Conservation (phyloP, 2,329 filamentous ascomycete genomes). For the Intubia oerlemansii region DNA sequence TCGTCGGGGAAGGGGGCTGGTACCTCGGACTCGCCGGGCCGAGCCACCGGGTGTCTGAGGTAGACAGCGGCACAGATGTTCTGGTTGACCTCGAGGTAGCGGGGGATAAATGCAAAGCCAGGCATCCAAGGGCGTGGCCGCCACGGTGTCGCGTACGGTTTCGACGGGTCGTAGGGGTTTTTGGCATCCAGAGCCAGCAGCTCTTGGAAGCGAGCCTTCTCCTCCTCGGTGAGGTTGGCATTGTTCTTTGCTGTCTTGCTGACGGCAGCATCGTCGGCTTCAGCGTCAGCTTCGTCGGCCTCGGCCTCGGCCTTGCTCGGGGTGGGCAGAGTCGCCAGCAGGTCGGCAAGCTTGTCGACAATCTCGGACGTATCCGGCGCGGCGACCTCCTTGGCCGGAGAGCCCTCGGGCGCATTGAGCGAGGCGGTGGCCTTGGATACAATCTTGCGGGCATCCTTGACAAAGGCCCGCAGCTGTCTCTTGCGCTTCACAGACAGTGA, state of each 20-base stretch:
- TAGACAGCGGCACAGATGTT: slow-evolving; percentile 93
- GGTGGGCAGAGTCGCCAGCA: slow-evolving; percentile 16
- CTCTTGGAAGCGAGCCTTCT: slow-evolving; percentile 28
- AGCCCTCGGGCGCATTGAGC: background rate
- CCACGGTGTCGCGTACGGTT: slow-evolving; percentile 89
- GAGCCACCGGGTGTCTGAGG: slow-evolving; percentile 76
- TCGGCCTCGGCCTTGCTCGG: slow-evolving; percentile 5
- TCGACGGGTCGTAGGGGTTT: slow-evolving; percentile 54
- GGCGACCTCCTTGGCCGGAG: slow-evolving; percentile 13
- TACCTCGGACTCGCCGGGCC: slow-evolving; percentile 59
- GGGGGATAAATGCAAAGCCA: slow-evolving; percentile 83
- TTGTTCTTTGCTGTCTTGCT: slow-evolving; percentile 1
- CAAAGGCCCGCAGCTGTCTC: slow-evolving; percentile 52
- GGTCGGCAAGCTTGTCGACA: slow-evolving; percentile 29
- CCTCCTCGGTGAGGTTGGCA: slow-evolving; percentile 21
- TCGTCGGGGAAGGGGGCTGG: slow-evolving; percentile 59
- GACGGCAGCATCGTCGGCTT: background rate
- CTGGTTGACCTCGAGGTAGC: slow-evolving; percentile 94
- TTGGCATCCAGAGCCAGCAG: slow-evolving; percentile 43
- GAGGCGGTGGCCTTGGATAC: slow-evolving; percentile 25
- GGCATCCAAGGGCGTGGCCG: slow-evolving; percentile 67
- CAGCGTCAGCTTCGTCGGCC: slow-evolving; percentile 4
- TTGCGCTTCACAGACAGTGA: slow-evolving; percentile 49
- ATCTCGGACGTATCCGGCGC: slow-evolving; percentile 19
- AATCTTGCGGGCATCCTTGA: slow-evolving; percentile 39